Evolutionary conservation across 2,329 filamentous ascomycete species (phyloP).

Genomic region (Paracamarosporium sp.): DNA sequence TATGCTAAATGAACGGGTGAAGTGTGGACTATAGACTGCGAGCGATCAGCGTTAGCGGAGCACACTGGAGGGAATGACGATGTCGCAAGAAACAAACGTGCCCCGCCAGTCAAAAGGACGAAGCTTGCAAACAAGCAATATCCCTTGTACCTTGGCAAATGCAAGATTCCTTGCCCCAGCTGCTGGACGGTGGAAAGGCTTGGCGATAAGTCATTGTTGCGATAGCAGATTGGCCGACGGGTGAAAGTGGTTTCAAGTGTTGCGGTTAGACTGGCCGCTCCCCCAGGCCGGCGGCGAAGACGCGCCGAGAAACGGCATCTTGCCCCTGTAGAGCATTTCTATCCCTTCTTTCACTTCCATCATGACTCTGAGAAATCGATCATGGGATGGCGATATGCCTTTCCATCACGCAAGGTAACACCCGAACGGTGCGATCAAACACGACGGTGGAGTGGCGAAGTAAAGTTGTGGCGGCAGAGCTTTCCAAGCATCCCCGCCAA

Average conservation of each 20-base stretch:
- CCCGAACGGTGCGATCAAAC: constrained; percentile 11
- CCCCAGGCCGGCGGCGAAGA: neutral
- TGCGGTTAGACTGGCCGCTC: neutral
- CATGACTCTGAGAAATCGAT: neutral
- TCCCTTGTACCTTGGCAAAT: constrained; percentile 31
- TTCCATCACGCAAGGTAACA: constrained; percentile 16
- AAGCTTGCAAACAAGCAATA: constrained; percentile 28
- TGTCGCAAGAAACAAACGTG: constrained; percentile 21
- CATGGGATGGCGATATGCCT: neutral
- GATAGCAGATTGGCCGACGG: constrained; percentile 3
- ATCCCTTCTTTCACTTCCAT: neutral
- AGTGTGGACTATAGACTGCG: neutral
- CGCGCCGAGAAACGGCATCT: neutral
- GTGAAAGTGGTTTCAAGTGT: neutral
- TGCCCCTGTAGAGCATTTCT: neutral
- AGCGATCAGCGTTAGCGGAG: constrained; percentile 2
- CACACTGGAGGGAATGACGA: constrained; percentile 8
- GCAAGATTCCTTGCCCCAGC: constrained; percentile 32
- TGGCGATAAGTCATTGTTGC: constrained; percentile 6
- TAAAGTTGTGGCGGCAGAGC: constrained; percentile 10
- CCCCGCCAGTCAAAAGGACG: constrained; percentile 27
- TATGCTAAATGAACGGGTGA: constrained; percentile 12
- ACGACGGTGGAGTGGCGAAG: neutral
- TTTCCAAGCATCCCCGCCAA: constrained; percentile 8
- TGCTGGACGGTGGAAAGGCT: constrained; percentile 18